phyloP scores from a whole-genome alignment of 257 asterid genomes.

The Echium plantagineum region DNA sequence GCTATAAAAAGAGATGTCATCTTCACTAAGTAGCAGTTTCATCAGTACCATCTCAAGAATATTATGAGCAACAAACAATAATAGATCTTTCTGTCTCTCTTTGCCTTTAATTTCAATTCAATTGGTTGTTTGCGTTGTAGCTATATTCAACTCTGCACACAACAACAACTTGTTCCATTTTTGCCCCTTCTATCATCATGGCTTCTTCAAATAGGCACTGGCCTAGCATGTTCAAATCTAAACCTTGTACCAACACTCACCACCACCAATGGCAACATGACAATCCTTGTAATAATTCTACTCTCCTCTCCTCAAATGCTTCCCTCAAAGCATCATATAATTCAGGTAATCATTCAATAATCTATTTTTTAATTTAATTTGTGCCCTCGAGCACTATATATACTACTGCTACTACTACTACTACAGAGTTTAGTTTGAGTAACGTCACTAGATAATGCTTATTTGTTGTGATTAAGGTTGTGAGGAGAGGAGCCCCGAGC shows the following conservation, averaged over 20 bases:
- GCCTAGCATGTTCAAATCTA: conserved; percentile 53
- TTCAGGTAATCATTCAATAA: conserved; percentile 18
- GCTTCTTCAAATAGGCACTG: conserved; percentile 47
- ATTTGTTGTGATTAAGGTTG: conserved; percentile 19
- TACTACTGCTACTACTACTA: no score
- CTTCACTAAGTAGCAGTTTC: conserved; percentile 7
- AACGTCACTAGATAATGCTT: no score
- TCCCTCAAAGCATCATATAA: conserved; percentile 14
- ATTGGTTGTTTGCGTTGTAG: not conserved
- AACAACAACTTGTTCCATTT: not conserved
- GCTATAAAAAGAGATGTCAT: conserved; percentile 22
- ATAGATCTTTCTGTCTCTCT: not conserved
- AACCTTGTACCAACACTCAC: conserved; percentile 30
- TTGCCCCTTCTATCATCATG: conserved; percentile 9
- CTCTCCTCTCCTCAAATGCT: conserved; percentile 22
- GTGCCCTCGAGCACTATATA: no score
- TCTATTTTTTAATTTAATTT: not conserved
- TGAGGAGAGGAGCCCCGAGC: conserved; percentile 83
- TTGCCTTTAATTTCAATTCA: not conserved
- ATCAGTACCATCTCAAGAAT: conserved; percentile 6
- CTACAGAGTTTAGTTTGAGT: no score
- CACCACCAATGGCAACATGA: conserved; percentile 69
- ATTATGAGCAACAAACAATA: not conserved
- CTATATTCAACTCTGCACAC: not conserved
- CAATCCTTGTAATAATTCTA: conserved; percentile 4